Percentiles rank a stretch among this genome's conserved stretches.
phyloP scores from a whole-genome alignment of 179 eudicot species.

The Spergularia azorica region DNA sequence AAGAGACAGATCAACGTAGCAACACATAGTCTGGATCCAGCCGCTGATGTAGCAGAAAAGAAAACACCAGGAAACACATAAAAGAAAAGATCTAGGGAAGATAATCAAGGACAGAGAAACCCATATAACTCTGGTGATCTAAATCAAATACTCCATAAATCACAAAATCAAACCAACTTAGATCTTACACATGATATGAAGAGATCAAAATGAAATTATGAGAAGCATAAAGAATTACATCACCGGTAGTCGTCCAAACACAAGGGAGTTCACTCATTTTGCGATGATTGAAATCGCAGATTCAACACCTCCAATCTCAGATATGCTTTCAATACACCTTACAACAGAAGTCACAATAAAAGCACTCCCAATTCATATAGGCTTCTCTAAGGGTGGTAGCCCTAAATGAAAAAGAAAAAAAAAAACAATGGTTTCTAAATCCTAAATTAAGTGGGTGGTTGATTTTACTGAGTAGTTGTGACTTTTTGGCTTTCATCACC shows the following conservation, averaged over 20 bases:
- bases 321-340: neutral
- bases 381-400: neutral
- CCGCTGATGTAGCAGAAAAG: neutral
- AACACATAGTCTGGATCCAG: slow-evolving; percentile 5
- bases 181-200: neutral
- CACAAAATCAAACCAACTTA: neutral
- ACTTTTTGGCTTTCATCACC: too few species aligned
- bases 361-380: neutral
- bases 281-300: neutral
- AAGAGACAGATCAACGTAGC: neutral
- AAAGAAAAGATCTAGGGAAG: neutral
- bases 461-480: too few species aligned
- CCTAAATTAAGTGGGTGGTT: too few species aligned
- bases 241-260: neutral
- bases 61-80: neutral
- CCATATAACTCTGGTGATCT: slow-evolving; percentile 1
- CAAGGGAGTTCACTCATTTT: neutral
- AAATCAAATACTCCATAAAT: neutral
- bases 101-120: slow-evolving; percentile 1
- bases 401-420: too few species aligned
- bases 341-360: neutral
- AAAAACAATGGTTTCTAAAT: too few species aligned
- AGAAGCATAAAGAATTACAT: neutral
- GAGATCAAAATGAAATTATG: neutral
- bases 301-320: neutral